Percentiles rank a stretch among this genome's conserved stretches.
Evolutionary conservation across 441 rosid genomes (phyloP).

Genomic region (Melastoma candidum): DNA sequence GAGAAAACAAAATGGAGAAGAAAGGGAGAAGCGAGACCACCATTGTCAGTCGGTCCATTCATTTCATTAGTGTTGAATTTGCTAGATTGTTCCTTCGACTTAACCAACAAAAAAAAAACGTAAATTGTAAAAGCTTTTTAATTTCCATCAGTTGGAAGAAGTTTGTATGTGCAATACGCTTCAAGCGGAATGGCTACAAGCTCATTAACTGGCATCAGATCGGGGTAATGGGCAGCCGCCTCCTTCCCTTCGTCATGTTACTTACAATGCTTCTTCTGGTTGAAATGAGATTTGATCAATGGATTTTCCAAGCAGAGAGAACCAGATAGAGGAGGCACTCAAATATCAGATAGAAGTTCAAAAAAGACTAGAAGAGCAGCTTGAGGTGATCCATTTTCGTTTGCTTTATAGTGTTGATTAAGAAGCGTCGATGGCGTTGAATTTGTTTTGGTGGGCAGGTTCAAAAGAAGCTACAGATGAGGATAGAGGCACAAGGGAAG

Average conservation of each 20-base stretch:
- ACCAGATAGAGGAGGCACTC: slow-evolving; percentile 36
- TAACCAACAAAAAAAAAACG: not conserved
- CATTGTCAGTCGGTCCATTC: slow-evolving; percentile 26
- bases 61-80: not conserved
- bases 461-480: slow-evolving; percentile 49
- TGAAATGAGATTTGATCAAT: not conserved
- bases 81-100: not conserved
- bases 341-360: slow-evolving; percentile 55
- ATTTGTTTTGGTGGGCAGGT: slow-evolving; percentile 24
- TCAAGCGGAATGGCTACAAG: slow-evolving; percentile 24
- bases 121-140: not conserved
- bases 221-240: not conserved
- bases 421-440: not conserved
- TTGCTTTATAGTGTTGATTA: not conserved
- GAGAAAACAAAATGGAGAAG: slow-evolving; percentile 28
- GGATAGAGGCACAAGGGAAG: slow-evolving; percentile 61
- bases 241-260: not conserved
- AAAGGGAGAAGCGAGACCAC: slow-evolving; percentile 23
- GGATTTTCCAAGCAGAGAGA: slow-evolving; percentile 31
- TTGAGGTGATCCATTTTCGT: slow-evolving; percentile 38
- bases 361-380: slow-evolving; percentile 50
- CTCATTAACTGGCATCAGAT: slow-evolving; percentile 9
- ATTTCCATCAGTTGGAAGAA: slow-evolving; percentile 22
- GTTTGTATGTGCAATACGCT: slow-evolving; percentile 41
- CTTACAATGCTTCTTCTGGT: not conserved